A percentile compares a stretch with the other conserved stretches of the same genome.
Conservation (phyloP, 768 basidiomycete species). For the Suillus subalutaceus region DNA sequence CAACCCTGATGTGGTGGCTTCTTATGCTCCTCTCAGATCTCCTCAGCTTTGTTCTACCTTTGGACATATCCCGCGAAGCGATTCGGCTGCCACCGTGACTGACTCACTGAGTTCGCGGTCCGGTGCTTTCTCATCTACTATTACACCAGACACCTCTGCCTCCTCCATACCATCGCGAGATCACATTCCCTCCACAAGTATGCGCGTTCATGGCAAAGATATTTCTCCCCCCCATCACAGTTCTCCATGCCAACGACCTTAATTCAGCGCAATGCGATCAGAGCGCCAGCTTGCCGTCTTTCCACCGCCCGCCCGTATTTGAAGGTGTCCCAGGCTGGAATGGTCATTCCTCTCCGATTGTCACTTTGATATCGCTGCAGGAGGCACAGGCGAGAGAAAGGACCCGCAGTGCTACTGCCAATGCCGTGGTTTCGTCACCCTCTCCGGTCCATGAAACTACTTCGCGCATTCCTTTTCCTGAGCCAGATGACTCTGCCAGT, state of each 20-base stretch:
- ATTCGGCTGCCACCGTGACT: conserved; percentile 56
- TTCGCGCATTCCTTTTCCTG: conserved; percentile 35
- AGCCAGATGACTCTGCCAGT: conserved; percentile 33
- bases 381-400: conserved; percentile 75
- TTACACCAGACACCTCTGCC: conserved; percentile 38
- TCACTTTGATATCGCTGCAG: conserved; percentile 74
- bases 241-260: conserved; percentile 34
- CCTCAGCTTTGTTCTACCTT: conserved; percentile 32
- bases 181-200: conserved; percentile 11
- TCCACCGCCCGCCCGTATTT: conserved; percentile 36
- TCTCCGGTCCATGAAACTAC: conserved; percentile 30
- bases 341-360: conserved; percentile 51
- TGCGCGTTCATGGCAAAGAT: conserved; percentile 46
- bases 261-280: conserved; percentile 31
- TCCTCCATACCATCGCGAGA: conserved; percentile 27
- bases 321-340: conserved; percentile 50
- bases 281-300: conserved; percentile 31
- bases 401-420: conserved; percentile 51
- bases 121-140: conserved; percentile 36
- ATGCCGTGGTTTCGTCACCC: conserved; percentile 29
- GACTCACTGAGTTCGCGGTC: conserved; percentile 44
- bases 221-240: conserved; percentile 58
- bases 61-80: conserved; percentile 44
- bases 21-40: conserved; percentile 36
- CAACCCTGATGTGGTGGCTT: conserved; percentile 66